Percentiles rank a stretch among this genome's conserved stretches.
Conservation (phyloP, 192 early-diverging fungal genomes). For the Coemansia sp. region DNA sequence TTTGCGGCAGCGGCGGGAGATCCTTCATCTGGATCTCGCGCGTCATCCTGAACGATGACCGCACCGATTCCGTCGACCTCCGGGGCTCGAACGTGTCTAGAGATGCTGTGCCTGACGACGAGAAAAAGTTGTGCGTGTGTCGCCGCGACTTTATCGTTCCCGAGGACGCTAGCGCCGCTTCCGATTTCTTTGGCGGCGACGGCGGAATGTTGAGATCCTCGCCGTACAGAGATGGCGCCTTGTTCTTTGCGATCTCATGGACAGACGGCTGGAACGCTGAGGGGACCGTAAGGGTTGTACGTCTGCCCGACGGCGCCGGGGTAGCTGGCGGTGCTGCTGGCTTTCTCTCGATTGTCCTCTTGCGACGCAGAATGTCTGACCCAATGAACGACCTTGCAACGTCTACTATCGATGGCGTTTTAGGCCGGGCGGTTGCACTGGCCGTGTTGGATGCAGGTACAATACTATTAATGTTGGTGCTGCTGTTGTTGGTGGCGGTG, state of each 20-base stretch:
- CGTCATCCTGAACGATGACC: slow-evolving; percentile 21
- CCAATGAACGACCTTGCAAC: slow-evolving; percentile 4
- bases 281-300: slow-evolving; percentile 5
- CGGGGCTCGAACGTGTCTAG: slow-evolving; percentile 16
- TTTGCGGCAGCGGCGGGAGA: slow-evolving; percentile 48
- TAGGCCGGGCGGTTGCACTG: neutral
- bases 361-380: slow-evolving; percentile 1
- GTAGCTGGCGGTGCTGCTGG: neutral
- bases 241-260: slow-evolving; percentile 1
- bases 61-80: slow-evolving; percentile 24
- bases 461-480: neutral
- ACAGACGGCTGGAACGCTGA: slow-evolving; percentile 3
- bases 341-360: neutral
- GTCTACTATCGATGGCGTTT: slow-evolving; percentile 4
- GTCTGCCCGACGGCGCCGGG: neutral
- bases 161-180: neutral
- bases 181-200: slow-evolving; percentile 10
- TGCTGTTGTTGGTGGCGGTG: slow-evolving; percentile 4
- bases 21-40: slow-evolving; percentile 53
- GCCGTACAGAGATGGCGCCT: slow-evolving; percentile 11
- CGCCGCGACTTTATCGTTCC: slow-evolving; percentile 28
- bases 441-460: neutral
- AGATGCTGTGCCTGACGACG: slow-evolving; percentile 13
- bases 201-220: slow-evolving; percentile 29
- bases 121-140: slow-evolving; percentile 53